These are phyloP conservation scores for Sporothrix inflata DNA, from an alignment of 2,329 filamentous ascomycete species.

Conservation along the genomic window DNA sequence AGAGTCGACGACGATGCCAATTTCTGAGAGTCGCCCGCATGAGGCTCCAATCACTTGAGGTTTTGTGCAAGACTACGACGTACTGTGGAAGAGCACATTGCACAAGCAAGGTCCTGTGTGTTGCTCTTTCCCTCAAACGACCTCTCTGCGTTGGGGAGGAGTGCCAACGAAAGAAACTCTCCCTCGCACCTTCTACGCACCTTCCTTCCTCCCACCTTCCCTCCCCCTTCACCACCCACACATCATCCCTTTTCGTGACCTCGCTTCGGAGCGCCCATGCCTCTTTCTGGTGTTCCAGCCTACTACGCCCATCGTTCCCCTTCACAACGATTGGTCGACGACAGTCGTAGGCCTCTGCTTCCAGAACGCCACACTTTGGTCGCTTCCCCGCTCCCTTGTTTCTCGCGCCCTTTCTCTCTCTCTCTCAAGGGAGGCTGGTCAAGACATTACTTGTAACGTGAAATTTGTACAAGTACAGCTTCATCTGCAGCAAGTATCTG, in stretches of 20 bases:
- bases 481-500: not conserved
- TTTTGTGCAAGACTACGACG: not conserved
- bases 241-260: slow-evolving; percentile 17
- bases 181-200: not conserved
- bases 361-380: slow-evolving; percentile 2
- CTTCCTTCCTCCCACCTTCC: not conserved
- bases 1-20: not conserved
- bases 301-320: not conserved
- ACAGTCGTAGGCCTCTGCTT: not conserved
- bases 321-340: not conserved
- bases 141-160: not conserved
- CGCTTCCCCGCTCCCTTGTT: not conserved
- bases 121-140: not conserved
- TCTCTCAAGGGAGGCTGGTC: slow-evolving; percentile 2
- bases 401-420: not conserved
- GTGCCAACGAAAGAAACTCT: not conserved
- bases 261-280: not conserved
- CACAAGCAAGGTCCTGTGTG: too few relatives aligned
- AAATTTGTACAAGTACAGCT: not conserved
- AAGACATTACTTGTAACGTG: not conserved
- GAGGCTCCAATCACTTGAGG: not conserved
- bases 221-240: not conserved
- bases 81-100: not conserved
- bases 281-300: not conserved
- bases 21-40: not conserved